Conservation (phyloP, 805 yeast genomes). For the Middelhovenomyces tepae region DNA sequence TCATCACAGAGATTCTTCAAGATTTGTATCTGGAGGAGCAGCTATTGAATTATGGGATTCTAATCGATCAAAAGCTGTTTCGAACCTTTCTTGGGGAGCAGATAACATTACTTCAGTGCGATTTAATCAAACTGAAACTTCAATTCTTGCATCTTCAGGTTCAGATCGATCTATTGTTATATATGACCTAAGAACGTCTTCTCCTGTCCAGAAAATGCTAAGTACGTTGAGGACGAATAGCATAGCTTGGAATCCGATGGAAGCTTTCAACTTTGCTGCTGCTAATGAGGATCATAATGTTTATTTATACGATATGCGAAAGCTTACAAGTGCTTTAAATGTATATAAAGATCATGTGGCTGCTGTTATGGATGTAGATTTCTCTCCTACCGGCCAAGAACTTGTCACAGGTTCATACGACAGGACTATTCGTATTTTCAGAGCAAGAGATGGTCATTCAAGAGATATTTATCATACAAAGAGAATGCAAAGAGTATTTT, state of each 20-base stretch:
- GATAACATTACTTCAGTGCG: slow-evolving; percentile 77
- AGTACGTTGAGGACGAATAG: slow-evolving; percentile 77
- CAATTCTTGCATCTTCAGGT: slow-evolving; percentile 80
- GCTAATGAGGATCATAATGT: slow-evolving; percentile 93
- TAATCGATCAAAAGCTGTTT: slow-evolving; percentile 64
- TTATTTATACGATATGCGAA: slow-evolving; percentile 94
- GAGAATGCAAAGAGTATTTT: slow-evolving; percentile 92
- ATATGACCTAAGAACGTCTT: slow-evolving; percentile 81
- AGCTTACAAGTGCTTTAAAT: slow-evolving; percentile 68
- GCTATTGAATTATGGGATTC: slow-evolving; percentile 88
- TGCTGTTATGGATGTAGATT: slow-evolving; percentile 91
- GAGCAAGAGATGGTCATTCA: slow-evolving; percentile 76
- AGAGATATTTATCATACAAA: slow-evolving; percentile 94
- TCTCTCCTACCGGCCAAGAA: slow-evolving; percentile 95
- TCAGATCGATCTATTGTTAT: slow-evolving; percentile 85
- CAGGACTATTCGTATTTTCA: slow-evolving; percentile 77
- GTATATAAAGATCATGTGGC: slow-evolving; percentile 93
- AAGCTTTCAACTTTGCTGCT: slow-evolving; percentile 85
- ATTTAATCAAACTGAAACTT: slow-evolving; percentile 86
- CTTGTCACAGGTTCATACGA: slow-evolving; percentile 93
- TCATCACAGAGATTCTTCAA: slow-evolving; percentile 64
- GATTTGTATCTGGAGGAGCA: slow-evolving; percentile 90
- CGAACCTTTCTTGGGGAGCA: slow-evolving; percentile 91
- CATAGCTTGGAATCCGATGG: slow-evolving; percentile 96
- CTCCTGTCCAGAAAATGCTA: slow-evolving; percentile 87